Evolutionary conservation across 768 basidiomycete genomes (phyloP).

Genomic region (Suillus decipiens): DNA sequence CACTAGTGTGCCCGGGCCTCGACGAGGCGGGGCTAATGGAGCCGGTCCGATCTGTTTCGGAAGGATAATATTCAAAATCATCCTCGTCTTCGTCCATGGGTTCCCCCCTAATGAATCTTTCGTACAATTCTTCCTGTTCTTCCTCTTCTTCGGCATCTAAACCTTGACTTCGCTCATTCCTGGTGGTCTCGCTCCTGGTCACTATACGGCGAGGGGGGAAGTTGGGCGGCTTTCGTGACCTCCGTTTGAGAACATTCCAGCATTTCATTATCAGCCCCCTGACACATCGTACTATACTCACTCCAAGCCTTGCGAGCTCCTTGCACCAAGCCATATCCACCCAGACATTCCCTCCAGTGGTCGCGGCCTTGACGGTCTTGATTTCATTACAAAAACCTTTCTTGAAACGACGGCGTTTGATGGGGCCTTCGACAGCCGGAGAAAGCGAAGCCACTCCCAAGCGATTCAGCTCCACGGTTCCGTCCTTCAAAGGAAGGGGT

Average conservation of each 20-base stretch:
- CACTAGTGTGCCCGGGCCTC: constrained; percentile 31
- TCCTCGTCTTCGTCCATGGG: constrained; percentile 50
- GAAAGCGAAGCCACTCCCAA: constrained; percentile 43
- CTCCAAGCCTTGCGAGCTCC: constrained; percentile 38
- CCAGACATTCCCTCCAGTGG: constrained; percentile 40
- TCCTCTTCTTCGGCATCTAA: constrained; percentile 28
- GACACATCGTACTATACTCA: constrained; percentile 31
- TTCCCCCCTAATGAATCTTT: constrained; percentile 63
- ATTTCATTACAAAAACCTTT: constrained; percentile 56
- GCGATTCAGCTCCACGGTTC: constrained; percentile 42
- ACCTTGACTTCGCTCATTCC: constrained; percentile 6
- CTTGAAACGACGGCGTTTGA: constrained; percentile 24
- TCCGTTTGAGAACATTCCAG: constrained; percentile 21
- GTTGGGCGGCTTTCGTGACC: constrained; percentile 14
- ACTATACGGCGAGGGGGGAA: not conserved
- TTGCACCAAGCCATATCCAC: constrained; percentile 42
- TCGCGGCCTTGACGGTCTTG: constrained; percentile 38
- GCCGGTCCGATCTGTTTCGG: constrained; percentile 16
- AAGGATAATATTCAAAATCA: constrained; percentile 23
- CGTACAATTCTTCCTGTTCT: constrained; percentile 46
- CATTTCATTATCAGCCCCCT: constrained; percentile 21
- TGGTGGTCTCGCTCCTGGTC: constrained; percentile 9
- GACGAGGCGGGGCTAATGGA: constrained; percentile 25
- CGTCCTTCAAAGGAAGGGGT: constrained; percentile 20
- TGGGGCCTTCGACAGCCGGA: constrained; percentile 28